Evolutionary conservation across 345 rosid species (phyloP).

Genomic region (Populus tremula): DNA sequence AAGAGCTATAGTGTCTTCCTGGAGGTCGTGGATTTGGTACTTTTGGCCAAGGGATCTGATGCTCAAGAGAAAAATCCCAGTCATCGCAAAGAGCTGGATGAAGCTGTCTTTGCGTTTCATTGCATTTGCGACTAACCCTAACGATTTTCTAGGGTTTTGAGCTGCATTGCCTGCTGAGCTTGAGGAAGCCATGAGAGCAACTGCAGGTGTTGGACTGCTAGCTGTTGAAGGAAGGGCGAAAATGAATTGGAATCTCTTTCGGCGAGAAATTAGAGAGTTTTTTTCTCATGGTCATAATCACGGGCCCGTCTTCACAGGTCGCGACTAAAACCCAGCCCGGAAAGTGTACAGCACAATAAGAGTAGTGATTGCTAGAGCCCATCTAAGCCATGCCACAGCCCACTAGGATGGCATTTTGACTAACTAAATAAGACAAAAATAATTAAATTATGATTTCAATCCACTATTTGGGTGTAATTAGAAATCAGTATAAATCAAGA

Average conservation of each 20-base stretch:
- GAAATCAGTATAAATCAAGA: no score
- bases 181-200: conserved; percentile 10
- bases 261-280: not conserved
- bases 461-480: not conserved
- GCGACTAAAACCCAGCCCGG: not conserved
- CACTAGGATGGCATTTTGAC: not conserved
- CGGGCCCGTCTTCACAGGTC: not conserved
- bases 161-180: conserved; percentile 3
- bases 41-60: conserved; percentile 81
- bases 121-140: conserved; percentile 53
- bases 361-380: not conserved
- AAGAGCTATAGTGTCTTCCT: conserved; percentile 62
- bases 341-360: not conserved
- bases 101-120: conserved; percentile 58
- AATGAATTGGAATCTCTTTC: not conserved
- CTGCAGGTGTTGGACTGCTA: not conserved
- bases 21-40: conserved; percentile 68
- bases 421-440: not conserved
- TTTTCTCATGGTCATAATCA: not conserved
- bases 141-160: conserved; percentile 17
- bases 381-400: not conserved
- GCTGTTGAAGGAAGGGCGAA: not conserved
- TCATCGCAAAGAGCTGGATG: conserved; percentile 71
- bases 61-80: conserved; percentile 77
- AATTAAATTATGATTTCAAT: not conserved